Evolutionary conservation across 2,329 filamentous ascomycete species (phyloP), one percentile per base, ranked within the genome.

Genomic region (Trichoderma citrinoviride): DNA sequence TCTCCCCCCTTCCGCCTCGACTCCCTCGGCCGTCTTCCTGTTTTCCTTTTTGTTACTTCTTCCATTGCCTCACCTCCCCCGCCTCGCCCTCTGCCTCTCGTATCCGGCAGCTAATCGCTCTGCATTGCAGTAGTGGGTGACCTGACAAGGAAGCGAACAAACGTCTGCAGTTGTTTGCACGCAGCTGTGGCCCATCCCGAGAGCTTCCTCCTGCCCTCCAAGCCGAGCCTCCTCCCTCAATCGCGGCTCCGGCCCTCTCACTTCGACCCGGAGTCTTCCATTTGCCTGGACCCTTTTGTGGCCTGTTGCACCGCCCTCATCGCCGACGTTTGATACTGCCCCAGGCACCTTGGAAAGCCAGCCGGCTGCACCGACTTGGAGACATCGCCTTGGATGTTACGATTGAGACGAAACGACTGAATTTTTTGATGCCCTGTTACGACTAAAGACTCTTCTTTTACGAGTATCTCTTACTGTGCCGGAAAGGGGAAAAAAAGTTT

Each of bases 101-200:
- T 66, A 65, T 49, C 61, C 69, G 67, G 70, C 71, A 71, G 70
- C 72, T 73, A 73, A 73, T 69, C 70, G 67, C 66, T 72, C 68
- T 73, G 71, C 72, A 73, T 73, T 73, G 71, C 71, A 73, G 71
- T 71, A 73, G 71, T 68, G 71, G 71, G 68, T 66, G 66, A 65
- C 62, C 65, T 66, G 64, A 65, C 67, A 65, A 67, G 56, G 61
- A 68, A 64, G 65, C 65, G 65, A 66, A 66, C 67, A 67, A 67
- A 68, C 64, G 64, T 61, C 54, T 65, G 61, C 69, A 63, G 63
- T 66, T 67, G 65, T 68, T 68, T 69, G 67, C 67, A 66, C 68
- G 61, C 67, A 66, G 65, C 62, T 66, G 56, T 66, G 37, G 50
- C 33, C 67, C 58, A 50, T 68, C 58, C 64, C 55, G 14, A 55